Evolutionary conservation across 164 flowering plant genomes (phyloP).

Genomic region (Berberis vulgaris): DNA sequence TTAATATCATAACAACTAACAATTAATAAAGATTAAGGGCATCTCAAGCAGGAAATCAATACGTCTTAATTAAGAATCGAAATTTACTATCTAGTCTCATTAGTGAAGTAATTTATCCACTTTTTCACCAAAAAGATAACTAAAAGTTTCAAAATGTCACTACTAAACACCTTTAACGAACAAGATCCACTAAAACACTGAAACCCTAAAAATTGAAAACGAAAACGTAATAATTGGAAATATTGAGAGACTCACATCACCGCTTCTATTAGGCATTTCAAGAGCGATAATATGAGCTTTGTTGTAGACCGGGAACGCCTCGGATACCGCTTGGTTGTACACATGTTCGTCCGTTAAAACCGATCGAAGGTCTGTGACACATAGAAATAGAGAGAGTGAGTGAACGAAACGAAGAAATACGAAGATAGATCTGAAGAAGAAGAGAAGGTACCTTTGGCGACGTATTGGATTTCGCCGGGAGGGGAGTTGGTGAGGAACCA

Average conservation of each 20-base stretch:
- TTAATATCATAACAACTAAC: too few relatives aligned
- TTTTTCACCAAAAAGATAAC: neutral
- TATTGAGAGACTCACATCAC: constrained; percentile 47
- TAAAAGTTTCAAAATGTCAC: neutral
- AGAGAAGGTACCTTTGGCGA: constrained; percentile 65
- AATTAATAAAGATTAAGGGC: too few relatives aligned
- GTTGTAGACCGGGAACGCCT: constrained; percentile 80
- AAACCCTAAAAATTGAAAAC: neutral
- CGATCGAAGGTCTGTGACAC: constrained; percentile 46
- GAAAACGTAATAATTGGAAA: neutral
- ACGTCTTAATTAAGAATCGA: neutral
- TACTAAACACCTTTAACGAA: too few relatives aligned
- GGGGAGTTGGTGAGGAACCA: constrained; percentile 97
- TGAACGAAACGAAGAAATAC: neutral
- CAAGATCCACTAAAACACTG: too few relatives aligned
- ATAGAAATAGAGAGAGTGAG: neutral
- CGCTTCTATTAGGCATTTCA: constrained; percentile 60
- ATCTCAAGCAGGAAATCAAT: neutral
- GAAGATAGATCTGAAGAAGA: neutral
- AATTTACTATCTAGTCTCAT: neutral
- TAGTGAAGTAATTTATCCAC: neutral
- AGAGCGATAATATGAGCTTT: constrained; percentile 78
- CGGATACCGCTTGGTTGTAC: constrained; percentile 59
- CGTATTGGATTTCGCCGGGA: constrained; percentile 90
- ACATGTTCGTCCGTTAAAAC: constrained; percentile 55